Evolutionary conservation across 768 basidiomycete species (phyloP), one percentile per base, ranked within the genome.

Genomic region (Serpula lacrymans): DNA sequence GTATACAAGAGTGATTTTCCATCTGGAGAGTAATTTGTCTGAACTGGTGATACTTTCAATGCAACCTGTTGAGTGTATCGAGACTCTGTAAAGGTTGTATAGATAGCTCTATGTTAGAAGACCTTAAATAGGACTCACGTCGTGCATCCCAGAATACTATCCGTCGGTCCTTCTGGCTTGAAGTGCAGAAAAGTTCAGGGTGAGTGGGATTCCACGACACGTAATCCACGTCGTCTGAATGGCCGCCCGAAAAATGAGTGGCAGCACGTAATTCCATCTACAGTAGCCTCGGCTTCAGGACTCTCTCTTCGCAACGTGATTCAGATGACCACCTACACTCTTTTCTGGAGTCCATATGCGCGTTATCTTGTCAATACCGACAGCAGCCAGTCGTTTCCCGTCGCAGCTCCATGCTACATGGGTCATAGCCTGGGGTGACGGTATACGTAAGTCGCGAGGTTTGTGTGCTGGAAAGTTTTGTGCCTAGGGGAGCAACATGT

Each of bases 361-460:
- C 9, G 79, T 78, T n/a, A 68, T 63, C 54, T 84, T 88, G 66
- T 91, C 88, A 31, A 88, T 78, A 3, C 88, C 88, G 6, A 85
- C 86, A n/a, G 79, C 85, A 2, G 84, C 84, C 11, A 90, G 68
- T 42, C 82, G 82, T 66, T 81, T 82, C 13, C 88, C 88, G 53
- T 90, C 88, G 52, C 86, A 88, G 51, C 71, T 89, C 87, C 87
- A 91, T 0, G 85, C 83, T 38, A 89, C 79, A 54, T 87, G 84
- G 32, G 71, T 84, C 69, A 88, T 84, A 1, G 62, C 59, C 50
- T 84, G 81, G 13, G 75, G 59, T 34, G 76, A 80, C 4, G 79
- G 65, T 41, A 85, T 75, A 17, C 81, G 76, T 42, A 82, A 74
- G 56, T 88, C 84, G 55, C 85, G 75, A 5, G 86, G 85, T 53